Percentiles rank a stretch among this genome's conserved stretches.
Conservation (phyloP, 257 asterid genomes). For the Lithospermum erythrorhizon region DNA sequence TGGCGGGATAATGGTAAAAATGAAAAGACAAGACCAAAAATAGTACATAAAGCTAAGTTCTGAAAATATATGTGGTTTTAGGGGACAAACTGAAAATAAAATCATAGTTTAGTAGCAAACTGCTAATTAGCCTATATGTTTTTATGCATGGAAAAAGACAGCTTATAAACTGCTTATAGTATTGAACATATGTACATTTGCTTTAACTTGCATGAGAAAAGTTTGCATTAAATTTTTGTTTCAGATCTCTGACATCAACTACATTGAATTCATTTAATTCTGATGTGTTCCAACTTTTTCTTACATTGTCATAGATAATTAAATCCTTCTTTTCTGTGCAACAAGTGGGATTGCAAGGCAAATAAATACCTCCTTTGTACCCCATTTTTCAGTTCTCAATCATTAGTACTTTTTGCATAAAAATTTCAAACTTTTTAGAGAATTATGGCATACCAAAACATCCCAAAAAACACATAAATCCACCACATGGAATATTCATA, state of each 20-base stretch:
- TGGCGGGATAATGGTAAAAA: too few relatives aligned
- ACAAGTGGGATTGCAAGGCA: constrained; percentile 7
- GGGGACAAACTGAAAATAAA: too few relatives aligned
- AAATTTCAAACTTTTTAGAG: neutral
- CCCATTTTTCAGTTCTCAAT: constrained; percentile 8
- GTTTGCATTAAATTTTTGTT: constrained; percentile 13
- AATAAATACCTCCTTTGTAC: constrained; percentile 3
- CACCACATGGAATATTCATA: neutral
- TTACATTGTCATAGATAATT: neutral
- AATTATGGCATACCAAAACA: neutral
- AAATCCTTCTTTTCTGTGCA: neutral
- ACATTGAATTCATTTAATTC: constrained; percentile 24
- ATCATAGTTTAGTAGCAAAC: too few relatives aligned
- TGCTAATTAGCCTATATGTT: too few relatives aligned
- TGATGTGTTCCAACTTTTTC: neutral
- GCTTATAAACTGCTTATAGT: constrained; percentile 6
- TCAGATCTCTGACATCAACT: constrained; percentile 26
- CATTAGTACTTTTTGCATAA: neutral
- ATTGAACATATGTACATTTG: constrained; percentile 5
- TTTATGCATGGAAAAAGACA: constrained; percentile 26
- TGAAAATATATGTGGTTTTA: too few relatives aligned
- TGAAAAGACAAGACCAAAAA: too few relatives aligned
- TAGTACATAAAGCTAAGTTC: too few relatives aligned
- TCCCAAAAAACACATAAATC: too few relatives aligned
- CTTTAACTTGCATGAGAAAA: constrained; percentile 23